phyloP scores from a whole-genome alignment of 1,284 basidiomycete species.

The Sutorius eximius region DNA sequence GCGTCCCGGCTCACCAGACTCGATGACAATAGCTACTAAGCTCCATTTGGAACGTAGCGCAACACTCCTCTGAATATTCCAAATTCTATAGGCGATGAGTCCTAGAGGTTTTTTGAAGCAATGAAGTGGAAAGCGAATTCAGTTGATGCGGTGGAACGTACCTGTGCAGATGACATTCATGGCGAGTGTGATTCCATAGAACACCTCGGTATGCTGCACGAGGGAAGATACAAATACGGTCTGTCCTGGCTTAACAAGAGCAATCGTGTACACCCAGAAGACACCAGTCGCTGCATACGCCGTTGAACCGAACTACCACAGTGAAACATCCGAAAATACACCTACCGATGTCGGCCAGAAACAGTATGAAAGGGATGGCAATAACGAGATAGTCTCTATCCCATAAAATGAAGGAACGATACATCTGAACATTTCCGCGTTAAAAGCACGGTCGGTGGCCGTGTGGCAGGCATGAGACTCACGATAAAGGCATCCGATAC shows the following conservation, averaged over 20 bases:
- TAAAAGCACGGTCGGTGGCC: not conserved
- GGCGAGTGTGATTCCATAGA: slow-evolving; percentile 16
- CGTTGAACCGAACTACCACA: not conserved
- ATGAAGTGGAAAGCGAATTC: not conserved
- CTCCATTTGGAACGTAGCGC: slow-evolving; percentile 1
- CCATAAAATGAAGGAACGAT: slow-evolving; percentile 29
- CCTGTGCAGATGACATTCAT: slow-evolving; percentile 23
- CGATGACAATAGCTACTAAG: slow-evolving; percentile 15
- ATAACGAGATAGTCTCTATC: slow-evolving; percentile 7
- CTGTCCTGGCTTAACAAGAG: not conserved
- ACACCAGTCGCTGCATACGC: slow-evolving; percentile 12
- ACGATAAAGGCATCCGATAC: slow-evolving; percentile 24
- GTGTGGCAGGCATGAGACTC: not conserved
- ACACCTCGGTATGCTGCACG: slow-evolving; percentile 9
- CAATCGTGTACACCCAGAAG: slow-evolving; percentile 20
- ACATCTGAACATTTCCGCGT: slow-evolving; percentile 16
- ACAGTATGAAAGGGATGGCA: slow-evolving; percentile 13
- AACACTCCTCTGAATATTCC: slow-evolving; percentile 16
- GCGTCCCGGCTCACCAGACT: slow-evolving; percentile 13
- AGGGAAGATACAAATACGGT: slow-evolving; percentile 10
- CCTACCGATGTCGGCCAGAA: slow-evolving; percentile 24
- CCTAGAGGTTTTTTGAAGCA: slow-evolving; percentile 2
- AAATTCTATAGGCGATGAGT: slow-evolving; percentile 19
- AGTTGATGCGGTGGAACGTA: slow-evolving; percentile 1
- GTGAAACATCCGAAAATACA: not conserved